phyloP scores from a whole-genome alignment of 768 basidiomycete species.

The Termitomyces sp. region DNA sequence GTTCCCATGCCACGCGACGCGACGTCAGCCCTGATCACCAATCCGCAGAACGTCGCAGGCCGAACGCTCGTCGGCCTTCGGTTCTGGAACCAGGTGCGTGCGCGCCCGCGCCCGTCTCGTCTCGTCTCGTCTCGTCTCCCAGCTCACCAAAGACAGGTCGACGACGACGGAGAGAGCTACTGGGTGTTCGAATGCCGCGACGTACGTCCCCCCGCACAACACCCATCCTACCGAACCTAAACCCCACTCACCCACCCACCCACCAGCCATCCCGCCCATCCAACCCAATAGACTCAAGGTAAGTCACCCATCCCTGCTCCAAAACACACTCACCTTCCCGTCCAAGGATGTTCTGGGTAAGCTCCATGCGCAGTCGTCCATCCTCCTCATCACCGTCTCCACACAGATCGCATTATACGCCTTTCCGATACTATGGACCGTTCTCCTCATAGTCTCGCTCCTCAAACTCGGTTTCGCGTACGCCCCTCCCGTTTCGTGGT shows the following conservation, averaged over 20 bases:
- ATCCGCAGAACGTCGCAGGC: slow-evolving; percentile 80
- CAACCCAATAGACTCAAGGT: slow-evolving; percentile 86
- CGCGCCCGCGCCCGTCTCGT: background rate
- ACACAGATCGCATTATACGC: slow-evolving; percentile 80
- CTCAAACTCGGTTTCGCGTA: slow-evolving; percentile 86
- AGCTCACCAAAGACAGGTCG: slow-evolving; percentile 48
- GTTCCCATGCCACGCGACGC: too few species aligned
- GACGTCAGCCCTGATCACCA: too few species aligned
- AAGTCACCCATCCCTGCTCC: slow-evolving; percentile 19
- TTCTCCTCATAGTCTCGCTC: slow-evolving; percentile 82
- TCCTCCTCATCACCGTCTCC: background rate
- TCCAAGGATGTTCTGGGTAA: slow-evolving; percentile 88
- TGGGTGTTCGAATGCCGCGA: slow-evolving; percentile 99
- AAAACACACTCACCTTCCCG: background rate
- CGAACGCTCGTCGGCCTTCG: slow-evolving; percentile 89
- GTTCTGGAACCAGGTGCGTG: slow-evolving; percentile 89
- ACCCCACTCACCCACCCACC: background rate
- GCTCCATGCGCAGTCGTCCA: background rate
- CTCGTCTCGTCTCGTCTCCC: background rate
- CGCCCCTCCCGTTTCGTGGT: slow-evolving; percentile 22
- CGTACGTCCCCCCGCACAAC: slow-evolving; percentile 40
- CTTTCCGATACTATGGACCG: slow-evolving; percentile 85
- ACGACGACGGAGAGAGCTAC: slow-evolving; percentile 91
- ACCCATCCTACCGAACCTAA: background rate
- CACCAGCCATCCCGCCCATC: slow-evolving; percentile 79